Base-by-base conservation (phyloP, 2,329 filamentous ascomycete genomes). In the Botrytis porri region DNA sequence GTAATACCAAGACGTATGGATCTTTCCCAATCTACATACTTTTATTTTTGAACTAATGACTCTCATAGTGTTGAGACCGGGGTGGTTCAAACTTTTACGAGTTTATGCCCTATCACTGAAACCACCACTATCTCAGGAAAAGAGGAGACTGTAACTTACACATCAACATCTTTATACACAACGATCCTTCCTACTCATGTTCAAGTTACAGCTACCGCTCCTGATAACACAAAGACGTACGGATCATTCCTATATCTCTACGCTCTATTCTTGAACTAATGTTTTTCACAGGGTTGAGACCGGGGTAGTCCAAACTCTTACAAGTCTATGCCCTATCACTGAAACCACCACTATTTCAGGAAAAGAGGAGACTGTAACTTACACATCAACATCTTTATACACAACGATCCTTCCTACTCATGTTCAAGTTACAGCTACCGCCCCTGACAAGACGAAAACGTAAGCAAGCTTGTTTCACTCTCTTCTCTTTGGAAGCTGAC, bases 61-160 rank as follows among this genome's bases (percentile, higher is more conserved):
- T n/a, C 62, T 54, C 12, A n/a, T 0, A 54, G 48, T 6, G 39
- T 65, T 22, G 14, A 37, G 25, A 72, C 57, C 7, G 64, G 32
- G 35, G 51, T 74, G 8, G 59, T 54, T 8, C 29, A 63, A 22
- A 73, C 73, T 43, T 12, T 74, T 45, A 73, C 70, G 3, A 63
- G 57, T 25, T 37, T 72, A 10, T 85, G 83, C 77, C 84, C 85
- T 9, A 65, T 76, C 4, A 79, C 75, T 5, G 75, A 76, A 48
- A 73, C 69, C 4, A 65, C 59, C n/a, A 71, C 69, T 12, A 66
- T 73, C 60, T 62, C 59, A 12, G 72, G 72, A n/a, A 65, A 73
- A 61, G 37, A 57, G 18, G 61, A 54, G 5, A 71, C 69, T 0
- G 41, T 73, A 2, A 66, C 61, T 16, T 73, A 66, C 25, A 73